These are phyloP conservation scores for Pseudocercospora eumusae DNA, from an alignment of 2,329 filamentous ascomycete genomes.

Conservation along the genomic window DNA sequence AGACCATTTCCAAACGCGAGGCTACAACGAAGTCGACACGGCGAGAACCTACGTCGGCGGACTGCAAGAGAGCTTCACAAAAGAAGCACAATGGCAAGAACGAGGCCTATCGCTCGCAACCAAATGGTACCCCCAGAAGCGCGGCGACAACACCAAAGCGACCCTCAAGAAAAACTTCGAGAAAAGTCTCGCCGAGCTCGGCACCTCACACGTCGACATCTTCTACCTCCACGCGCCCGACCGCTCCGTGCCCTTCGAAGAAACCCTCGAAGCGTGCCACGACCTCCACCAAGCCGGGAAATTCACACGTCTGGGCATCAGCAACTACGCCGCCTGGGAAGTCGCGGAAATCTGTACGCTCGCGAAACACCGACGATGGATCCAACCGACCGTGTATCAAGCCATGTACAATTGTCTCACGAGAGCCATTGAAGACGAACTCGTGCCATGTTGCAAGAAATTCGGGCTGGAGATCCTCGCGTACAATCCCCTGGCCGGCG, in stretches of 20 bases:
- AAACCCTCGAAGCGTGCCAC: constrained; percentile 74
- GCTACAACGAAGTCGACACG: constrained; percentile 83
- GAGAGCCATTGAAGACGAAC: constrained; percentile 45
- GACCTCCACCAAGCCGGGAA: constrained; percentile 80
- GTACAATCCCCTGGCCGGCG: constrained; percentile 50
- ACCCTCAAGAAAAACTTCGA: constrained; percentile 61
- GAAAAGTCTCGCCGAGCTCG: constrained; percentile 67
- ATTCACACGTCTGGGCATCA: constrained; percentile 13
- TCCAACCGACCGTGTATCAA: background rate
- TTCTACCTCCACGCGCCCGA: constrained; percentile 71
- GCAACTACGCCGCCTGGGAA: background rate
- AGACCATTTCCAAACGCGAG: constrained; percentile 72
- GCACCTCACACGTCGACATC: constrained; percentile 71
- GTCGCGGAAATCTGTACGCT: background rate
- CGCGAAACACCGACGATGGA: background rate
- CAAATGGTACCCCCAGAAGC: constrained; percentile 52
- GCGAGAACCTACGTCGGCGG: constrained; percentile 71
- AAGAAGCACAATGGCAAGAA: constrained; percentile 73
- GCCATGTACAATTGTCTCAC: constrained; percentile 44
- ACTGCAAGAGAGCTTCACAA: constrained; percentile 68
- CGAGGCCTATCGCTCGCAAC: constrained; percentile 76
- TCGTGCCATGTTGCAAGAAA: constrained; percentile 47
- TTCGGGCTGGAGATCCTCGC: constrained; percentile 47
- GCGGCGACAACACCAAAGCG: background rate
- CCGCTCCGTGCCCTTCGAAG: constrained; percentile 63